Evolutionary conservation across 345 rosid species (phyloP), one percentile per base, ranked within the genome.

Genomic region (Dipteronia sinensis): DNA sequence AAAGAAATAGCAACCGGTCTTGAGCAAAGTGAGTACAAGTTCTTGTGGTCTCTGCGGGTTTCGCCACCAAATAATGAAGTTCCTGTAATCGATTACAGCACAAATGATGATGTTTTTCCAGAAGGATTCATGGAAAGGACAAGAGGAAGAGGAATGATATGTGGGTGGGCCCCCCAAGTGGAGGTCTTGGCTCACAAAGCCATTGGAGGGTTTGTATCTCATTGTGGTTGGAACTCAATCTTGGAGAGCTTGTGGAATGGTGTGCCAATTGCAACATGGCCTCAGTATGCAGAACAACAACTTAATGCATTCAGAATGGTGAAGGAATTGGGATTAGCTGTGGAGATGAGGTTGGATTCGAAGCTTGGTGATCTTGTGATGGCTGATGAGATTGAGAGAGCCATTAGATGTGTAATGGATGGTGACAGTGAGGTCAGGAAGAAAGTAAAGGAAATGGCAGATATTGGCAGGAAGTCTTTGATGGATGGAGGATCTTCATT

Each of bases 221-320:
- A 88, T 20, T 86, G 87, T 3, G 89, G 91, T 1, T 86, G 91
- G 91, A 88, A 84, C 78, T 88, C 89, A 0, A 55, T 70, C 10
- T 31, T 85, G 3, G 91, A 88, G 85, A 86, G 88, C 71, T 71
- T 88, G 73, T 83, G 89, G 91, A 75, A 61, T 40, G 86, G 88
- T 2, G 88, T 83, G 44, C 85, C 91, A 3, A 82, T 81, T 1
- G 83, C 70, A 10, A 81, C 92, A 5, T 89, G 83, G 92, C 90
- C 90, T 6, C 59, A 87, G 74, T 84, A 81, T 5, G 88, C 87
- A 0, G 89, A 89, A 67, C 90, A 85, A 20, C 92, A 89, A 79
- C 79, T 85, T 9, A 89, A 84, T 25, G 92, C 88, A 0, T 89
- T 81, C 42, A 65, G 20, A 17, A 82, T 87, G 87, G 84, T 83